Evolutionary conservation across 306 rosid species (phyloP), one percentile per base, ranked within the genome.

Genomic region (Trifolium dubium): DNA sequence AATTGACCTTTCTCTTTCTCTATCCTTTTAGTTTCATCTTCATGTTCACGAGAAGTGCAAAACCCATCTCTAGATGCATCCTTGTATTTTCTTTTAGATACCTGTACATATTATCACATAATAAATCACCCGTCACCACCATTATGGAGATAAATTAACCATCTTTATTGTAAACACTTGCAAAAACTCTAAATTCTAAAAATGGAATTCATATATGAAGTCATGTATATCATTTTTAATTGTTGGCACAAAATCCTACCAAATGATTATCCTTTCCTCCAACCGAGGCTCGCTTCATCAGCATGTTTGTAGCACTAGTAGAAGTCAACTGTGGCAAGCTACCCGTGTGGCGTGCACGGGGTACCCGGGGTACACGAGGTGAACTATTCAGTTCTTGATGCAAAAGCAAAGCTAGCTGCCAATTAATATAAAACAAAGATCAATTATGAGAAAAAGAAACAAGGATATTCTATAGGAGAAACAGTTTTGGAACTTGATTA

Each of bases 341-440:
- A 61, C 95, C 89, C 0, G 93, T 82, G 62, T 89, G 83, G 70
- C 97, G 96, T 78, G 86, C 89, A 58, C 99, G 92, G 53, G 99
- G 99, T 17, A 94, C 96, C 70, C 99, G 97, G 65, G 99, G 99
- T 69, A 94, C 99, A 73, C 99, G 87, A 12, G 97, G 96, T 47
- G 99, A 94, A 84, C 99, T 94, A 77, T 94, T 94, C 75, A 94
- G 88, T 82, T 94, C 92, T 85, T 94, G 99, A 81, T 94, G 99
- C 82, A 94, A 77, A 51, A 94, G 88, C 80, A 94, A 80, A 37
- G 99, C 99, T 67, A 88, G 89, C 99, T 94, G 84, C 77, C 79
- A 77, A 64, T 64, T 79, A 50, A 61, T 18, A 47, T 8, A 53
- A 69, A 11, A 49, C 7, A 15, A 28, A 56, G 14, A 30, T 14